Evolutionary conservation across 2,329 filamentous ascomycete genomes (phyloP).

Genomic region (Fusarium poae): DNA sequence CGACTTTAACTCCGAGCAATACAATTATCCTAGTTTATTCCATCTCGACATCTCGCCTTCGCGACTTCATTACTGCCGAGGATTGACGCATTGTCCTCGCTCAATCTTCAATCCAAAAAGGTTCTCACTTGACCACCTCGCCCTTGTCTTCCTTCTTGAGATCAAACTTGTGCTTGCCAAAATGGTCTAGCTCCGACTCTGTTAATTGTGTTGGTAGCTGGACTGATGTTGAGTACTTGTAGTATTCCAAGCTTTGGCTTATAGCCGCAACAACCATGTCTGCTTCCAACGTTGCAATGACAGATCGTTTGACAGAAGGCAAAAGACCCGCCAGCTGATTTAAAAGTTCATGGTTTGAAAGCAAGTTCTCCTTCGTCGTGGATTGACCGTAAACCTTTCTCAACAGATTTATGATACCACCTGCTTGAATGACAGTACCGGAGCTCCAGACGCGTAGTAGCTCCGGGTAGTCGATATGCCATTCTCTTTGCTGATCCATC

Average conservation of each 20-base stretch:
- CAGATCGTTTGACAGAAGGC: neutral
- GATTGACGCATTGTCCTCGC: neutral
- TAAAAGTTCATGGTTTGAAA: neutral
- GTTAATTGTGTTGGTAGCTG: neutral
- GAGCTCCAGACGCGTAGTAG: neutral
- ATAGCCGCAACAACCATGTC: neutral
- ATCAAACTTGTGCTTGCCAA: neutral
- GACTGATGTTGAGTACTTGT: neutral
- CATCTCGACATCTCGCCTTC: neutral
- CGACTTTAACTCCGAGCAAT: constrained; percentile 1
- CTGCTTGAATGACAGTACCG: neutral
- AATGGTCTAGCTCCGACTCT: neutral
- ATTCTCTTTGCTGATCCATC: constrained; percentile 7
- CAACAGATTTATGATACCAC: neutral
- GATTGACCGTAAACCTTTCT: neutral
- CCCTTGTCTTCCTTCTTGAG: neutral
- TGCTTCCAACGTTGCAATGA: neutral
- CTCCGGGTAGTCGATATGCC: neutral
- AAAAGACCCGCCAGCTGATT: neutral
- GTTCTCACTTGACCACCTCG: neutral
- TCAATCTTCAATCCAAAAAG: constrained; percentile 1
- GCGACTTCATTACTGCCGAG: neutral
- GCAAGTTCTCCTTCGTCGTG: neutral
- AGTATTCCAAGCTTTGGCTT: constrained; percentile 7
- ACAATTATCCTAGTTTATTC: neutral